Conservation (phyloP, 2,329 filamentous ascomycete species). For the Chrysoporthe deuterocubensis region DNA sequence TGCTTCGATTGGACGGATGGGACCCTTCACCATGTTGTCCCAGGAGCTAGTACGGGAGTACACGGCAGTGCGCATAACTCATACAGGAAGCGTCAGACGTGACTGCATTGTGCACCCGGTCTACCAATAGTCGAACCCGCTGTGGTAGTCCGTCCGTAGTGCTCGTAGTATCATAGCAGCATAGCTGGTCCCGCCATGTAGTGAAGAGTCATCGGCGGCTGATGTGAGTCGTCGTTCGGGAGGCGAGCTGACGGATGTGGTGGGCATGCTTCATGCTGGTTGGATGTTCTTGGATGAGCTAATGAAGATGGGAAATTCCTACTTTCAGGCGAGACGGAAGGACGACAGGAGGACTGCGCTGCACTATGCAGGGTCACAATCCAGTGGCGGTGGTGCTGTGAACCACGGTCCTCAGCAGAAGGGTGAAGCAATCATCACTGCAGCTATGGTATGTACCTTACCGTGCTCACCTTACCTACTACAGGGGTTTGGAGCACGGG, state of each 20-base stretch:
- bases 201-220: constrained; percentile 20
- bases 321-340: constrained; percentile 10
- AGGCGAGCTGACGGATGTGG: constrained; percentile 16
- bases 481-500: neutral
- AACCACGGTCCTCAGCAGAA: too few relatives aligned
- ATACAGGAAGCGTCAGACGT: neutral
- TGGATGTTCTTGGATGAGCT: constrained; percentile 8
- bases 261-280: constrained; percentile 18
- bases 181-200: neutral
- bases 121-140: neutral
- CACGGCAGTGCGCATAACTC: neutral
- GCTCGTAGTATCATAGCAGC: neutral
- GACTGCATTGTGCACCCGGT: neutral
- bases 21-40: constrained; percentile 11
- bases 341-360: neutral
- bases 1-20: constrained; percentile 13
- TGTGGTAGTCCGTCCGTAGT: constrained; percentile 3
- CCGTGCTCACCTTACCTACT: neutral
- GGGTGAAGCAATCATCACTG: neutral
- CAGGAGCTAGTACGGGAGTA: constrained; percentile 1
- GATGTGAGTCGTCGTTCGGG: constrained; percentile 21
- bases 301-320: constrained; percentile 1
- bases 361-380: neutral
- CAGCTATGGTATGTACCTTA: neutral
- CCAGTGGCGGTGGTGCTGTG: constrained; percentile 2